Evolutionary conservation across 352 stramenopile genomes (phyloP), one percentile per base, ranked within the genome.

Genomic region (Albugo candida): DNA sequence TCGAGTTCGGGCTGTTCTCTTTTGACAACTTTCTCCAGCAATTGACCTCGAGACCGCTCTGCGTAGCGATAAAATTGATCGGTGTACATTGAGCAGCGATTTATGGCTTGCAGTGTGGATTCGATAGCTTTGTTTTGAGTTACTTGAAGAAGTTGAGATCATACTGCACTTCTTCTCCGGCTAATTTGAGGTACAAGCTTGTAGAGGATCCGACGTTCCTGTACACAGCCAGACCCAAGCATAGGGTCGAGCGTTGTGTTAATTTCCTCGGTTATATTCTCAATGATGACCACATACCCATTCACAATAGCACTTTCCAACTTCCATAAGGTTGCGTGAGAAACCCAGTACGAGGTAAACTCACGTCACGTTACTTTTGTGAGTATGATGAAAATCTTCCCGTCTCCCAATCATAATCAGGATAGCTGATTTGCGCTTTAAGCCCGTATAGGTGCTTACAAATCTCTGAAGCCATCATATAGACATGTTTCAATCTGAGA

Each of bases 21-120:
- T 41, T 95, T 93, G 46, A 97, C 93, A 12, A 97, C 89, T 55
- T 96, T 96, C 18, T 95, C 92, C 13, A 98, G 58, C 17, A 98
- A 63, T 53, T 98, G 93, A 52, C 93, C 61, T 98, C 88, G 0
- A 98, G 56, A 12, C 93, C 93, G 41, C 75, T 92, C 59, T 97
- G 91, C 0, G 92, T 97, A 13, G 92, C 93, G 59, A 97, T 97
- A 49, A 97, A 98, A 64, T 98, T 98, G 59, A 98, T 97, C n/a
- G 97, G 54, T 24, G 93, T 97, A 45, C 81, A 93, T 57, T 97
- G 92, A 5, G 93, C 92, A 0, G 88, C 83, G 39, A 97, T 96
- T 59, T 98, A 92, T n/a, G 92, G 93, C 51, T 97, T 97, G 70
- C 97, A 98, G 59, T 98, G 93, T 16, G 93, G 93, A 57, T 98